A percentile compares a stretch with the other conserved stretches of the same genome.
Conservation (phyloP, 345 rosid species). For the Eucalyptus tenuipes region DNA sequence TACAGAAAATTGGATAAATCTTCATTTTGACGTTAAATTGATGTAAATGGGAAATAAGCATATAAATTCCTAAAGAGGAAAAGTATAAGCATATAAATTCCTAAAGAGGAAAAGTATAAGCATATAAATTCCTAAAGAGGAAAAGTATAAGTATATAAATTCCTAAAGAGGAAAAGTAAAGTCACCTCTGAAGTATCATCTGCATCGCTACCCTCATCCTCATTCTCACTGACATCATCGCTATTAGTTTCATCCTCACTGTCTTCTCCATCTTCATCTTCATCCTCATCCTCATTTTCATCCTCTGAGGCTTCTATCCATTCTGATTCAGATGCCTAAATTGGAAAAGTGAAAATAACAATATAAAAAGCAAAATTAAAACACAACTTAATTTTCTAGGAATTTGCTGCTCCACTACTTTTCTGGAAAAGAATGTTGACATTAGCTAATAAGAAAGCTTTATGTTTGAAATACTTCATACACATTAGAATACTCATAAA, state of each 20-base stretch:
- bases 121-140: not conserved
- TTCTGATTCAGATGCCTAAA: constrained; percentile 80
- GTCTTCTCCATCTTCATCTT: constrained; percentile 46
- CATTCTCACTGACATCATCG: constrained; percentile 37
- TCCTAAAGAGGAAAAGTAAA: not conserved
- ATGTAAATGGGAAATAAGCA: not conserved
- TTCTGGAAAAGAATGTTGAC: not conserved
- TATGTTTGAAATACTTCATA: not conserved
- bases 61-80: not conserved
- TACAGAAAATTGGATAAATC: not conserved
- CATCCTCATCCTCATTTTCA: constrained; percentile 70
- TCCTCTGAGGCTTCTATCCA: constrained; percentile 87
- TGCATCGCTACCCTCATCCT: constrained; percentile 19
- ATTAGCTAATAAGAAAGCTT: not conserved
- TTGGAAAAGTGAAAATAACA: not conserved
- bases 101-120: not conserved
- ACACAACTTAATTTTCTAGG: not conserved
- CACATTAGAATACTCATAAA: not conserved
- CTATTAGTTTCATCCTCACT: constrained; percentile 32
- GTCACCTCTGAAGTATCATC: constrained; percentile 33
- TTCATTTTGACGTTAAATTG: not conserved
- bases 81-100: not conserved
- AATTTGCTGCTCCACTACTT: not conserved
- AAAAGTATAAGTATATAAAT: not conserved
- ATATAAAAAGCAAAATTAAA: not conserved